Evolutionary conservation across 345 rosid genomes (phyloP).

Genomic region (Populus alba): DNA sequence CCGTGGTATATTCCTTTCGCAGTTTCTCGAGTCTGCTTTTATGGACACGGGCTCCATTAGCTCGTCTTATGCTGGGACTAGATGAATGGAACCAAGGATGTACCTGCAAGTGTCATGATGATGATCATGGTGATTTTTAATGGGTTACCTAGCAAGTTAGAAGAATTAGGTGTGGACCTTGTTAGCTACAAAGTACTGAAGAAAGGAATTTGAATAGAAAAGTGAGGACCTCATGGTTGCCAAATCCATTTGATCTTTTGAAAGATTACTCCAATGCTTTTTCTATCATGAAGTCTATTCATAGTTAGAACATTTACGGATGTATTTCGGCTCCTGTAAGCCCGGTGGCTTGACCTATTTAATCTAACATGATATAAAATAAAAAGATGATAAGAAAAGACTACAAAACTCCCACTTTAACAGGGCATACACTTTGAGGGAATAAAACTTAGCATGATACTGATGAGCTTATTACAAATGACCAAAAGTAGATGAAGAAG

Average conservation of each 20-base stretch:
- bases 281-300: not conserved
- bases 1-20: too few species aligned
- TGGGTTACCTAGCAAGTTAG: too few species aligned
- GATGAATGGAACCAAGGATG: too few species aligned
- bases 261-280: not conserved
- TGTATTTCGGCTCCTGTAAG: not conserved
- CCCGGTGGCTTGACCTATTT: not conserved
- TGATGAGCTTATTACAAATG: not conserved
- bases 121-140: too few species aligned
- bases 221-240: not conserved
- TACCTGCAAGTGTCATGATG: too few species aligned
- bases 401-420: not conserved
- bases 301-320: not conserved
- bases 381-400: not conserved
- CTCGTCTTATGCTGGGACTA: too few species aligned
- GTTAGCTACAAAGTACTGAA: not conserved
- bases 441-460: not conserved
- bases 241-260: not conserved
- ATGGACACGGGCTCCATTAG: too few species aligned
- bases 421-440: not conserved
- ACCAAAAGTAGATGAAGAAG: too few species aligned
- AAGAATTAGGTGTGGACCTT: too few species aligned
- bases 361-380: not conserved
- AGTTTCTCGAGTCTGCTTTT: too few species aligned
- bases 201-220: not conserved